Base-by-base conservation (phyloP, 164 flowering plant species). In the Sextonia rubra region DNA sequence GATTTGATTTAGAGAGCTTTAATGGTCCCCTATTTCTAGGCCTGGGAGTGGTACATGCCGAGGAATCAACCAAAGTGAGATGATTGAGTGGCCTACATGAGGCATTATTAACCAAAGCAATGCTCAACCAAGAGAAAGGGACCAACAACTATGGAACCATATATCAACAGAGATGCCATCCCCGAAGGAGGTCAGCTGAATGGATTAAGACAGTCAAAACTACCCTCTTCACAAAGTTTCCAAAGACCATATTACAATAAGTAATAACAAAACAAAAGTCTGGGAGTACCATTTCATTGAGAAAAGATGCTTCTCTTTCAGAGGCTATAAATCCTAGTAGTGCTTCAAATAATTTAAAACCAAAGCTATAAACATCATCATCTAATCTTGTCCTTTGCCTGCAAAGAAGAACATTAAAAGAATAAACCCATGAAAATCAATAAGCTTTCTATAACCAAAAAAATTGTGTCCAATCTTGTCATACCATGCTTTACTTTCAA, bases 281-380 rank as follows among this genome's bases (percentile, higher is more conserved):
- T 26, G 44, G 22, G 64, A 78, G 47, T 90, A 92, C 99, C 99
- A 90, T 89, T 82, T 92, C 97, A 76, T 82, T 89, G 6, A 92
- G 85, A 66, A 90, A 81, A 81, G 81, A 88, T 62, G 92, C 74
- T 73, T 94, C 97, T 79, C 79, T 90, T 75, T 85, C 91, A 61
- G 79, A 82, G 26, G 75, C 79, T 47, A 83, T 66, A 48, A 90
- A 87, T 47, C 99, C 99, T 15, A 92, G 94, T 44, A 94, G 91
- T 62, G 93, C 79, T 80, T 94, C 97, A 60, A 92, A 88, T 60
- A 92, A 78, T 79, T 92, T 86, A 71, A 87, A 87, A 63, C 99
- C 97, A 68, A 94, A 94, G 81, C 90, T 85, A 78, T 89, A 90
- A 70, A 94, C 95, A 84, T 94, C 99, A 75, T 91, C 95, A 64